Conservation (phyloP, 495 filamentous ascomycete genomes). For the Aspergillus ostianus region DNA sequence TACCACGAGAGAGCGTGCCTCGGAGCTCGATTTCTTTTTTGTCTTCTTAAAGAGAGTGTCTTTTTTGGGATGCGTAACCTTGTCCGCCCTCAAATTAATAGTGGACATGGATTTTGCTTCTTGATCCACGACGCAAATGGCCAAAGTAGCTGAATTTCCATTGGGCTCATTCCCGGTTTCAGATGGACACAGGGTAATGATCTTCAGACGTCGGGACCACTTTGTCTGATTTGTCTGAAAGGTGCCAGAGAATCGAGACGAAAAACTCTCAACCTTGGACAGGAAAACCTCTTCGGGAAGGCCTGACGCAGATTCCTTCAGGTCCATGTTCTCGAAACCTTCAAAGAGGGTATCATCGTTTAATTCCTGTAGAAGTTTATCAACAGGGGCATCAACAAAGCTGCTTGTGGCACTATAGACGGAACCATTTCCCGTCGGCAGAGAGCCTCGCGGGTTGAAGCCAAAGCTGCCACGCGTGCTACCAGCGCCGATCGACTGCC, state of each 20-base stretch:
- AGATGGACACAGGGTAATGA: conserved; percentile 63
- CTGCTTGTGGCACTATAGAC: conserved; percentile 48
- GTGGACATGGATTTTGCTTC: conserved; percentile 66
- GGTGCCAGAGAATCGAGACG: conserved; percentile 57
- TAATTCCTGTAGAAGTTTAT: conserved; percentile 71
- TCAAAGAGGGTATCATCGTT: conserved; percentile 61
- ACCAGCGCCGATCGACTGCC: conserved; percentile 73
- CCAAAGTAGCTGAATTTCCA: conserved; percentile 43
- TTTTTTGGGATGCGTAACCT: conserved; percentile 31
- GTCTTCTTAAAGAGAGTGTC: conserved; percentile 30
- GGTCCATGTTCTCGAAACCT: conserved; percentile 66
- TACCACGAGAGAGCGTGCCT: conserved; percentile 36
- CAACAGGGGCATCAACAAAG: conserved; percentile 65
- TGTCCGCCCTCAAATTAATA: conserved; percentile 54
- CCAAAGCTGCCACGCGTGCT: conserved; percentile 60
- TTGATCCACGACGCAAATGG: conserved; percentile 67
- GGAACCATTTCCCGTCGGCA: conserved; percentile 42
- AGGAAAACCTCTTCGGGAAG: conserved; percentile 73
- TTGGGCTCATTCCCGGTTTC: conserved; percentile 36
- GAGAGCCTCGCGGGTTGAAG: conserved; percentile 42
- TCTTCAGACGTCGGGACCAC: conserved; percentile 48
- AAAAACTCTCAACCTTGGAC: conserved; percentile 68
- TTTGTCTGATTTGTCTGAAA: conserved; percentile 50
- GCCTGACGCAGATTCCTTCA: conserved; percentile 67
- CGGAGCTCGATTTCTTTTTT: conserved; percentile 20